These are phyloP conservation scores for Macaranga tanarius DNA, from an alignment of 441 rosid genomes.

Conservation along the genomic window DNA sequence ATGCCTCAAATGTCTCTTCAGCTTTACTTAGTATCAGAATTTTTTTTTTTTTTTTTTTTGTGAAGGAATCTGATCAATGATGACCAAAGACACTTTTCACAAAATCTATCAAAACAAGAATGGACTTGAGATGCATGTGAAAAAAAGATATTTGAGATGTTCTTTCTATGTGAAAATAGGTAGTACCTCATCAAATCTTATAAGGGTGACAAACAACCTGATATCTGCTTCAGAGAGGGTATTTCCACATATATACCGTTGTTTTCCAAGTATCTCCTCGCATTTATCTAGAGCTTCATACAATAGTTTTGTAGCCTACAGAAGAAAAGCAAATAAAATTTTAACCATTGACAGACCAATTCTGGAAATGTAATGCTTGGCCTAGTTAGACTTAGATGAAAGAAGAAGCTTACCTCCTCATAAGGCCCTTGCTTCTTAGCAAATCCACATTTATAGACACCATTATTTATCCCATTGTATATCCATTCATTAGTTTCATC, in stretches of 20 bases:
- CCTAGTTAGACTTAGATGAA: neutral
- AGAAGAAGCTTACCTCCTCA: constrained; percentile 57
- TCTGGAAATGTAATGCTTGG: neutral
- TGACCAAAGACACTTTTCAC: neutral
- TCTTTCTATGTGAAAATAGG: neutral
- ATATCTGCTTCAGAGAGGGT: constrained; percentile 70
- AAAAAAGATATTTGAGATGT: neutral
- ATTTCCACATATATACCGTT: constrained; percentile 71
- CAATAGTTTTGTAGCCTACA: constrained; percentile 64
- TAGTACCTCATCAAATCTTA: constrained; percentile 90
- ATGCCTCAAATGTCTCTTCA: neutral
- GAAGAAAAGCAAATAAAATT: neutral
- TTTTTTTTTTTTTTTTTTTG: too few species aligned
- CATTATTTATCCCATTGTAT: constrained; percentile 65
- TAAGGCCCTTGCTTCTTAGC: constrained; percentile 80
- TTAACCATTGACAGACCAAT: neutral
- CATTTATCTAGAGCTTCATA: constrained; percentile 77
- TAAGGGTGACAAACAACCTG: constrained; percentile 74
- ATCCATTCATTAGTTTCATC: constrained; percentile 77
- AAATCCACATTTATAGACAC: constrained; percentile 89
- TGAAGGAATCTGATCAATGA: neutral
- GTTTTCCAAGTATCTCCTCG: constrained; percentile 69
- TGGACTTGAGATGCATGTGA: too few species aligned
- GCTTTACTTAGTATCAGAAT: neutral
- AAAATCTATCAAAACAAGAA: neutral